Evolutionary conservation across 202 grass and related monocot genomes (phyloP), one percentile per base, ranked within the genome.

Genomic region (Elaeis oleifera): DNA sequence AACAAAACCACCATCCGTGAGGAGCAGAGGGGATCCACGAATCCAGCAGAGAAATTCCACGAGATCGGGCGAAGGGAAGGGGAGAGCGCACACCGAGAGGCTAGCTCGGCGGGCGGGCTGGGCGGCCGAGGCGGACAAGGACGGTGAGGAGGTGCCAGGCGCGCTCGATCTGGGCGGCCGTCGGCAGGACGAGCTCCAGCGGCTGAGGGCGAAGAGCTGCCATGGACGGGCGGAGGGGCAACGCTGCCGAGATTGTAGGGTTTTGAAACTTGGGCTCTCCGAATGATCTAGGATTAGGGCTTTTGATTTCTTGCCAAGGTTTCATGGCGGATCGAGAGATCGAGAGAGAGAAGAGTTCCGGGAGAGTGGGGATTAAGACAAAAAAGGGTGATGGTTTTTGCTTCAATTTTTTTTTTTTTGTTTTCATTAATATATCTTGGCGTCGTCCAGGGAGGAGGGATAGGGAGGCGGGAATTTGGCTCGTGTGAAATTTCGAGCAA

Each of bases 131-230:
- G 64, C 94, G 94, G 69, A 99, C 2, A 58, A 94, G 80, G 65
- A 84, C 82, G 24, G 88, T 86, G 77, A 92, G 74, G 56, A 89
- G 68, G 64, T 94, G 69, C 94, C 94, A 99, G 1, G 94, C 88
- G 19, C n/a, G 23, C 73, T 94, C 88, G 27, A 84, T 56, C 8
- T 79, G 82, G 58, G 28, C 5, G 56, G 24, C 7, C 1, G 19
- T 50, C 17, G 29, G 18, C 15, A 13, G 7, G 53, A 21, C 23
- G 19, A 58, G 20, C 31, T 58, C 54, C 54, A 18, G 27, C 18
- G 54, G 21, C 13, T 29, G 20, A 50, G 53, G 1, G 19, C 28
- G 5, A 8, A 44, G 36, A 13, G 36, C 36, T 13, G 14, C 29
- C 67, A 70, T 70, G 53, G 54, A 0, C 39, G 54, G 29, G 49